A percentile compares a stretch with the other conserved stretches of the same genome.
These are phyloP conservation scores for Malassezia caprae DNA, from an alignment of 1,284 basidiomycete species.

Conservation along the genomic window DNA sequence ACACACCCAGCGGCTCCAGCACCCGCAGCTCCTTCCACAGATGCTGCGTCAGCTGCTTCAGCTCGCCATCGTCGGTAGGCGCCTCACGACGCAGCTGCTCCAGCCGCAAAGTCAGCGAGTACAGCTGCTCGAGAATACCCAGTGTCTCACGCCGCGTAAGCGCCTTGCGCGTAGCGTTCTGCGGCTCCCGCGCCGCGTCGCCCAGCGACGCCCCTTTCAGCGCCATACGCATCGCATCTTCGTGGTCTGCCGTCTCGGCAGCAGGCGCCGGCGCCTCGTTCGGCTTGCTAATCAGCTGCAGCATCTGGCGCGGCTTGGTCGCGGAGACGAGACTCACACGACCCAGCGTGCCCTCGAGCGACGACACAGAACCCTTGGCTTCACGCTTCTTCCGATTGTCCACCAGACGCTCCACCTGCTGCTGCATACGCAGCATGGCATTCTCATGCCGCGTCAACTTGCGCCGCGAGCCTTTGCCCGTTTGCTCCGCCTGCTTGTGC, in stretches of 20 bases:
- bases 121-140: slow-evolving; percentile 71
- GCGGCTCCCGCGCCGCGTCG: slow-evolving; percentile 59
- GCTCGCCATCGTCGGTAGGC: slow-evolving; percentile 49
- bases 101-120: slow-evolving; percentile 70
- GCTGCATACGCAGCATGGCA: slow-evolving; percentile 93
- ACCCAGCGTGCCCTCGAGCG: slow-evolving; percentile 86
- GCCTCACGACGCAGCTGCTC: slow-evolving; percentile 77
- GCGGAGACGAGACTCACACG: slow-evolving; percentile 83
- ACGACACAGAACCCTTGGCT: slow-evolving; percentile 33
- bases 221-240: slow-evolving; percentile 38
- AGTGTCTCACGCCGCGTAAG: slow-evolving; percentile 69
- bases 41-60: slow-evolving; percentile 22
- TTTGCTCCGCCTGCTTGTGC: slow-evolving; percentile 25
- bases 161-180: slow-evolving; percentile 48
- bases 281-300: slow-evolving; percentile 63
- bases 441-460: slow-evolving; percentile 57
- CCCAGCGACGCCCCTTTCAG: slow-evolving; percentile 36
- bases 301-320: slow-evolving; percentile 82
- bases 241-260: neutral
- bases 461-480: slow-evolving; percentile 2
- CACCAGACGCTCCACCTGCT: slow-evolving; percentile 92
- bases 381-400: slow-evolving; percentile 68
- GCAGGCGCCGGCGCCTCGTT: slow-evolving; percentile 10
- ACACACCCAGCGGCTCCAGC: slow-evolving; percentile 80
- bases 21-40: slow-evolving; percentile 77